phyloP scores from a whole-genome alignment of 176 grass and related monocot genomes.

The sorghum (Sorghum bicolor) region Sorghum_bicolor_NCBIv3 NC_012870.2:71508501-71509000 shows the following conservation, averaged over 20 bases:
- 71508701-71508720: constrained; percentile 68
- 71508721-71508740: constrained; percentile 52
- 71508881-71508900: too few species aligned
- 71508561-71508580: constrained; percentile 46
- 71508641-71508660: constrained; percentile 82
- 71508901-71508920: too few species aligned
- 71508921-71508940: too few species aligned
- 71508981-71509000: constrained; percentile 40
- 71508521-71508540: constrained; percentile 70
- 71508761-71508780: not conserved
- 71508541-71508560: constrained; percentile 69
- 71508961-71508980: constrained; percentile 37
- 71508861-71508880: not conserved
- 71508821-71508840: constrained; percentile 27
- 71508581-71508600: constrained; percentile 82
- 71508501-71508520: constrained; percentile 55
- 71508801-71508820: constrained; percentile 31
- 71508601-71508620: constrained; percentile 64
- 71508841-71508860: constrained; percentile 17
- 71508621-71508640: constrained; percentile 73
- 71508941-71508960: constrained; percentile 12
- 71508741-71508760: constrained; percentile 1
- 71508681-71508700: constrained; percentile 71
- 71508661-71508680: constrained; percentile 86
- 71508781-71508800: not conserved